A percentile compares a stretch with the other conserved stretches of the same genome.
These are phyloP conservation scores for Penicillium arizonense DNA, from an alignment of 495 filamentous ascomycete genomes.

Conservation along the genomic window DNA sequence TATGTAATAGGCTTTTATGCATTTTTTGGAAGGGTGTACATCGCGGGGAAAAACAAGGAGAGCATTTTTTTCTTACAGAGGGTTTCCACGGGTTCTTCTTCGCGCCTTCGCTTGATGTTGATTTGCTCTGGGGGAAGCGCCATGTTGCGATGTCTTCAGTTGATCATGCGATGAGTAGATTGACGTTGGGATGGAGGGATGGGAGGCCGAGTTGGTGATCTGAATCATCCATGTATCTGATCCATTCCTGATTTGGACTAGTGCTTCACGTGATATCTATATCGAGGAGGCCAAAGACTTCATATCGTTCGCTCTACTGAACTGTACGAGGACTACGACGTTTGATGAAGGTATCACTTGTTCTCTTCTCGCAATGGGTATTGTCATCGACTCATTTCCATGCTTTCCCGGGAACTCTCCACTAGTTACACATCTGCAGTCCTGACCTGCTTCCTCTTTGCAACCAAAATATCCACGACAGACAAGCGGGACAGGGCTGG, in stretches of 20 bases:
- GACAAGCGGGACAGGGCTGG: conserved; percentile 7
- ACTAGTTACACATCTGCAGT: conserved; percentile 28
- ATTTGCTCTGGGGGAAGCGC: conserved; percentile 52
- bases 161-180: conserved; percentile 2
- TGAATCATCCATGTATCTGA: conserved; percentile 5
- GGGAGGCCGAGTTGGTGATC: not conserved
- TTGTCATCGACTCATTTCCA: conserved; percentile 25
- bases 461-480: conserved; percentile 21
- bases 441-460: not conserved
- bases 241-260: not conserved
- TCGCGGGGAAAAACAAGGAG: conserved; percentile 19
- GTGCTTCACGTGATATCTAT: not conserved
- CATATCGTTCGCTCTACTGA: not conserved
- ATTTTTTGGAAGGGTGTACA: conserved; percentile 14
- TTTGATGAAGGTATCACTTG: too few species aligned
- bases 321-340: too few species aligned
- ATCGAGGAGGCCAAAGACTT: not conserved
- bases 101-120: conserved; percentile 55
- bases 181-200: conserved; percentile 5
- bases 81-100: conserved; percentile 55
- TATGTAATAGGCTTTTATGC: not conserved
- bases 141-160: conserved; percentile 23
- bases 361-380: not conserved
- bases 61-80: conserved; percentile 43
- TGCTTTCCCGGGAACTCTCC: conserved; percentile 15